phyloP scores from a whole-genome alignment of 2,329 filamentous ascomycete genomes.

The Fusarium pseudocircinatum region DNA sequence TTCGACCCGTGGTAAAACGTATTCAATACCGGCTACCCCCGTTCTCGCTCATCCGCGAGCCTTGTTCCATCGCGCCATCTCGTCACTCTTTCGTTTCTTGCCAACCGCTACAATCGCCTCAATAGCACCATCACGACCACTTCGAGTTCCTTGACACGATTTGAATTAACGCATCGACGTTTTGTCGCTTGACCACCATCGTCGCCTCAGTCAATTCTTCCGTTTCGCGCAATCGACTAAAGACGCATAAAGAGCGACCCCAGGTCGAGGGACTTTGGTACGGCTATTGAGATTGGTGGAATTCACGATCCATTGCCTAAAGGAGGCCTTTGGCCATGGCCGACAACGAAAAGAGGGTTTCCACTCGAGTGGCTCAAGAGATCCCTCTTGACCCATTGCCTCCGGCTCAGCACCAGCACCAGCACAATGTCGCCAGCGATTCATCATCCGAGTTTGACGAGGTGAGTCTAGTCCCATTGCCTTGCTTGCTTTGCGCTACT shows the following conservation, averaged over 20 bases:
- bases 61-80: conserved; percentile 1
- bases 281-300: conserved; percentile 30
- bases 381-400: conserved; percentile 30
- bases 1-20: neutral
- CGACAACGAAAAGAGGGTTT: conserved; percentile 45
- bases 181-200: neutral
- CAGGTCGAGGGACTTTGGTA: conserved; percentile 8
- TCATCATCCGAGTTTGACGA: conserved; percentile 42
- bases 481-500: conserved; percentile 5
- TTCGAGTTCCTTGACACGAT: neutral
- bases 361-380: conserved; percentile 29
- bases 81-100: conserved; percentile 2
- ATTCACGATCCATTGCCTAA: conserved; percentile 27
- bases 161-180: neutral
- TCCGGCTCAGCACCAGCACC: conserved; percentile 22
- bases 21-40: conserved; percentile 14
- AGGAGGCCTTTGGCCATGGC: conserved; percentile 44
- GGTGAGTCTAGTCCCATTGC: conserved; percentile 26
- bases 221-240: conserved; percentile 7
- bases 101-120: neutral
- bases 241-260: conserved; percentile 14
- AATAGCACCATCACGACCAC: neutral
- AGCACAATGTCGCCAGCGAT: conserved; percentile 28
- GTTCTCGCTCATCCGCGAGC: neutral
- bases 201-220: neutral